Evolutionary conservation across 176 grass and related monocot species (phyloP), one percentile per base, ranked within the genome.

Genomic region (Avena insularis): DNA sequence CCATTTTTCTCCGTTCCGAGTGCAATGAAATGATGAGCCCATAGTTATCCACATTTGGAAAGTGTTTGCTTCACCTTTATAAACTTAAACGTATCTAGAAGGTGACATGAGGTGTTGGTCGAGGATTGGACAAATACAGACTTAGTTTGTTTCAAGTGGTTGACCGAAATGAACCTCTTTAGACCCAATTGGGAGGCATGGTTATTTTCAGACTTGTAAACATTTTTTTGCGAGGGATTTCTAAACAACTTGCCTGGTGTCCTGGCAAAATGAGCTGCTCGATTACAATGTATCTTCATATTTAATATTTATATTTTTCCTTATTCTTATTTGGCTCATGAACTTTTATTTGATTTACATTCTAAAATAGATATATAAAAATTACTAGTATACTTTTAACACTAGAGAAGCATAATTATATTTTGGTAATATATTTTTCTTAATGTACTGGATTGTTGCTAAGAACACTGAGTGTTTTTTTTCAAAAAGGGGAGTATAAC

Each of bases 1-100:
- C 87, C 90, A 63, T 94, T 90, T 62, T 89, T 94, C 61, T 55
- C 80, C 12, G 17, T 90, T 15, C 70, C 81, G 3, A 81, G 40
- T 63, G 45, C 49, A 4, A 78, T 62, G 77, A 70, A 4, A 81
- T 70, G 84, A 81, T 63, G 15, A 13, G 54, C 61, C 38, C 71
- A 6, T 20, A 64, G 21, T 6, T 20, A 54, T 10, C 2, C 7
- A 49, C 27, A 81, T 75, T 63, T 63, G 60, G 21, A 25, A 25
- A 21, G 59, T 62, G n/a, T 10, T 62, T 25, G n/a, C 2, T 62
- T 62, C n/a, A 58, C 6, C 17, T 58, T 58, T 58, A 16, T 58
- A 17, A 19, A 56, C 16, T 1, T 17, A 61, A 61, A 23, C 9
- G 3, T 59, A 59, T 1, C 1, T 59, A 2, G 57, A n/a, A 59